Evolutionary conservation across 371 early-diverging fungal genomes (phyloP), one percentile per base, ranked within the genome.

Genomic region (Dichotomocladium elegans): DNA sequence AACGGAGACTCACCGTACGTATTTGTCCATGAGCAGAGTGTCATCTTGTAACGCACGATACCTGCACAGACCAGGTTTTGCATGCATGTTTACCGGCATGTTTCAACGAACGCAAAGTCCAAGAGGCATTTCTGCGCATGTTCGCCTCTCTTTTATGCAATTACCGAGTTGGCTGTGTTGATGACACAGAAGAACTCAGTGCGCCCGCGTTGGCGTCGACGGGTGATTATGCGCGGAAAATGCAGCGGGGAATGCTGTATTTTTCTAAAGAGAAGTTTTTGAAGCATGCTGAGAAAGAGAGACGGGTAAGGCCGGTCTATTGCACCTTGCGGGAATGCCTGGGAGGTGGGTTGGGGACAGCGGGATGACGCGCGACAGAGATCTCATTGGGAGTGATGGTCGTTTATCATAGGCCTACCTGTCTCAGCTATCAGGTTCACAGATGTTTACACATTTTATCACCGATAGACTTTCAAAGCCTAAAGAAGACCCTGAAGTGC

Each of bases 381-480:
- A n/a, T n/a, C n/a, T n/a, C n/a, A n/a, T n/a, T n/a, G n/a, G n/a
- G 12, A 27, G 29, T 40, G 8, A n/a, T 25, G 15, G 8, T n/a
- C 35, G 3, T 31, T 45, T 25, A n/a, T 24, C 9, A 21, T 57
- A 78, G 79, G 53, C 64, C 1, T 92, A 87, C 53, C 66, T 92
- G 61, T 70, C 81, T 0, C 67, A 61, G 14, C 68, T 92, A 11
- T 63, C 80, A 10, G 83, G 81, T 44, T 88, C 91, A 0, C 93
- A 91, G 64, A 85, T 90, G 59, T 92, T 90, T 68, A 80, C 81
- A 0, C 93, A 92, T 42, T 92, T 92, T 57, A 83, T 87, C 6
- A 78, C 85, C 15, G 90, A 90, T 47, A 70, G 93, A 33, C 60
- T 89, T 14, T 74, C 83, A 15, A 78, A 87, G 10, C 70, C 86